phyloP scores from a whole-genome alignment of 129 eudicot genomes.

The Ambrosia artemisiifolia region DNA sequence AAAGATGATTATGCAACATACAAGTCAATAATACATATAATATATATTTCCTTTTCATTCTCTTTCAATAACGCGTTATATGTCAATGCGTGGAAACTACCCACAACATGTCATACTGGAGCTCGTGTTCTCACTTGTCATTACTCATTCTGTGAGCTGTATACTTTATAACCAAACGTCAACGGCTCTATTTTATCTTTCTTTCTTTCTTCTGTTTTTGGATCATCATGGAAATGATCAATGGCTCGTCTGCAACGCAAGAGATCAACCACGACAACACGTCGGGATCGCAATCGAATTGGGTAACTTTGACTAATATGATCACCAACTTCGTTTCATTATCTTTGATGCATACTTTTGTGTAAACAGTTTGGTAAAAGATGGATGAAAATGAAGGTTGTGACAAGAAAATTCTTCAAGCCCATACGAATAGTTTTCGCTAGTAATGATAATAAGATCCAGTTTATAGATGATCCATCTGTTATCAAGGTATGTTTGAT shows the following conservation, averaged over 20 bases:
- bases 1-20: no score
- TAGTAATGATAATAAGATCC: not conserved
- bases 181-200: not conserved
- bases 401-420: not conserved
- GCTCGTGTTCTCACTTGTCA: not conserved
- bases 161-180: not conserved
- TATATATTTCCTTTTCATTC: no score
- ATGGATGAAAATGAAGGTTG: conserved; percentile 4
- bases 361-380: not conserved
- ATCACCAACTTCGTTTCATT: not conserved
- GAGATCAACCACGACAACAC: not conserved
- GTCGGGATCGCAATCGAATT: not conserved
- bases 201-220: not conserved
- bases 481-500: not conserved
- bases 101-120: not conserved
- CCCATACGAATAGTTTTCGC: not conserved
- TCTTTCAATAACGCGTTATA: not conserved
- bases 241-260: not conserved
- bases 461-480: conserved; percentile 3
- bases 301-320: not conserved
- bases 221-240: not conserved
- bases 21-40: no score
- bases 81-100: not conserved
- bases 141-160: not conserved
- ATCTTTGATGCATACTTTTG: not conserved